phyloP scores from a whole-genome alignment of 192 early-diverging fungal species.

The Dissophora ornata region DNA sequence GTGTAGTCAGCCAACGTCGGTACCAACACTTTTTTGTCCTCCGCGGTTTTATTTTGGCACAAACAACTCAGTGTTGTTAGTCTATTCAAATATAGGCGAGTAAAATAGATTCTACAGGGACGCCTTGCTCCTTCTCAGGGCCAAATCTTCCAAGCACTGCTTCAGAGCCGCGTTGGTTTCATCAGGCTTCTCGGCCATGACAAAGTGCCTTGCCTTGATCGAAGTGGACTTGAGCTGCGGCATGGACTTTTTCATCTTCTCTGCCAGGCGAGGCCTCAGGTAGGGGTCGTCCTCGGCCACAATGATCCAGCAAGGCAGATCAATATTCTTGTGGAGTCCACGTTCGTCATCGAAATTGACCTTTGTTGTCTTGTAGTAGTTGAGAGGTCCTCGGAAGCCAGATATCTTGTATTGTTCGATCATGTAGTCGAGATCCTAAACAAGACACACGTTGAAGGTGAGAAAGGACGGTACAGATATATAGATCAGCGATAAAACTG shows the following conservation, averaged over 20 bases:
- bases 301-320: constrained; percentile 27
- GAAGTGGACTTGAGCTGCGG: constrained; percentile 18
- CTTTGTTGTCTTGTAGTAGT: constrained; percentile 55
- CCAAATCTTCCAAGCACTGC: constrained; percentile 26
- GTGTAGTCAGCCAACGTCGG: no score
- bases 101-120: constrained; percentile 18
- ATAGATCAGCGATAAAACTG: background rate
- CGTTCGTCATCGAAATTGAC: constrained; percentile 56
- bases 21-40: no score
- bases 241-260: constrained; percentile 17
- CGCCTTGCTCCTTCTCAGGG: constrained; percentile 3
- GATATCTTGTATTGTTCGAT: constrained; percentile 22
- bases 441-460: no score
- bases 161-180: constrained; percentile 26
- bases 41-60: no score
- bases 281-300: constrained; percentile 14
- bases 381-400: constrained; percentile 52
- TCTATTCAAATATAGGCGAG: no score
- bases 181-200: constrained; percentile 28
- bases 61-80: no score
- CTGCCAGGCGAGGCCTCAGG: constrained; percentile 15
- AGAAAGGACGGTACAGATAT: no score
- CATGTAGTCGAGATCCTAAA: constrained; percentile 48
- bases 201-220: constrained; percentile 25
- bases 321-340: background rate